These are phyloP conservation scores for Colletotrichum aenigma DNA, from an alignment of 2,329 filamentous ascomycete species.

Conservation along the genomic window DNA sequence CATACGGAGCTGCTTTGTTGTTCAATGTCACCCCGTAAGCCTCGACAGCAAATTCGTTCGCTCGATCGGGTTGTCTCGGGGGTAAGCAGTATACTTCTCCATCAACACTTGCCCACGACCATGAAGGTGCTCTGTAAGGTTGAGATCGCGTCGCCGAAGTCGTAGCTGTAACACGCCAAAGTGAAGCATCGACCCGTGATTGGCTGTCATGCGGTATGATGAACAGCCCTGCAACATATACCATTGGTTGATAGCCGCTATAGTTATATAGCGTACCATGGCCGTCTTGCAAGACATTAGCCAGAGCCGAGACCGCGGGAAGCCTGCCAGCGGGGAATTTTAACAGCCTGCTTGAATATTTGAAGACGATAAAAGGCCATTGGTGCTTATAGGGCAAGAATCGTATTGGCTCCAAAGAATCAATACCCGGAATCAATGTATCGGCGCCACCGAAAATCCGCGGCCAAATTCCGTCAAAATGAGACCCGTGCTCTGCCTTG, in stretches of 20 bases:
- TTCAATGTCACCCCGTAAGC: not conserved
- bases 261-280: not conserved
- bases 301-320: not conserved
- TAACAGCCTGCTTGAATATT: not conserved
- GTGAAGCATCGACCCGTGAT: not conserved
- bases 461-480: fast-evolving
- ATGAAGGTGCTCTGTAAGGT: not conserved
- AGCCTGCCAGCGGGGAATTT: not conserved
- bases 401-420: not conserved
- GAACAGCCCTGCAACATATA: not conserved
- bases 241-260: not conserved
- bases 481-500: too few species aligned
- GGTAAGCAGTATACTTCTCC: too few species aligned
- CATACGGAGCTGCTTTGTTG: not conserved
- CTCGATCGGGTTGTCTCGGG: too few species aligned
- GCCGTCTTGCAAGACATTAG: not conserved
- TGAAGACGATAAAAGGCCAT: too few species aligned
- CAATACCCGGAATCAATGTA: not conserved
- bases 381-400: too few species aligned
- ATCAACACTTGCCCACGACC: not conserved
- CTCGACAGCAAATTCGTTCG: not conserved
- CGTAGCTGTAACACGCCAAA: not conserved
- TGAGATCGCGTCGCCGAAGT: not conserved
- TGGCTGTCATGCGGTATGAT: not conserved
- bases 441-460: not conserved